Conservation (phyloP, 73 alveolate species). For the Paramecium primaurelia region DNA sequence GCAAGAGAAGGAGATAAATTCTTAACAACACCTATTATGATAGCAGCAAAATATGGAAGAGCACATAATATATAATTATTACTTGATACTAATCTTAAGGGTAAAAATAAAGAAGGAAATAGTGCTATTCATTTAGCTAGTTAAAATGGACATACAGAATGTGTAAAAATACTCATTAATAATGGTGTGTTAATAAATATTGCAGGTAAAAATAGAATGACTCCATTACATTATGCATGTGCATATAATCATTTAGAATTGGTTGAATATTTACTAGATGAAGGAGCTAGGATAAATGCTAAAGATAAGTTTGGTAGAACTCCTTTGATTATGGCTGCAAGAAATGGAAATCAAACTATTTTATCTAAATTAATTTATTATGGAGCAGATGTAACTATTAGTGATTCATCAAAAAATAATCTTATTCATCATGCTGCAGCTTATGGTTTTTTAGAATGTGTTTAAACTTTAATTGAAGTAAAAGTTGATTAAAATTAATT, state of each 20-base stretch:
- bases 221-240: conserved; percentile 94
- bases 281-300: conserved; percentile 82
- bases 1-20: conserved; percentile 81
- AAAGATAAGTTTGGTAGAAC: conserved; percentile 92
- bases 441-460: conserved; percentile 87
- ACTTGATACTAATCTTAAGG: conserved; percentile 55
- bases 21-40: conserved; percentile 86
- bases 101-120: conserved; percentile 78
- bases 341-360: conserved; percentile 87
- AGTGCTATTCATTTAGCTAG: conserved; percentile 95
- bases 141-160: conserved; percentile 82
- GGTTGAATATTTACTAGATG: conserved; percentile 73
- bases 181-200: conserved; percentile 78
- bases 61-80: conserved; percentile 70
- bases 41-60: conserved; percentile 88
- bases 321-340: conserved; percentile 92
- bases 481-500: conserved; percentile 91
- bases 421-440: conserved; percentile 98
- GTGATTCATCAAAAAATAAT: conserved; percentile 88
- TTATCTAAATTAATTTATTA: conserved; percentile 76
- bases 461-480: conserved; percentile 78
- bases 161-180: conserved; percentile 79
- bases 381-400: conserved; percentile 85
- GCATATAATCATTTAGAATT: conserved; percentile 86
- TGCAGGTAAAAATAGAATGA: conserved; percentile 79